These are phyloP conservation scores for Tritrichomonas foetus DNA, from an alignment of 208 protist genomes.

Conservation along the genomic window DNA sequence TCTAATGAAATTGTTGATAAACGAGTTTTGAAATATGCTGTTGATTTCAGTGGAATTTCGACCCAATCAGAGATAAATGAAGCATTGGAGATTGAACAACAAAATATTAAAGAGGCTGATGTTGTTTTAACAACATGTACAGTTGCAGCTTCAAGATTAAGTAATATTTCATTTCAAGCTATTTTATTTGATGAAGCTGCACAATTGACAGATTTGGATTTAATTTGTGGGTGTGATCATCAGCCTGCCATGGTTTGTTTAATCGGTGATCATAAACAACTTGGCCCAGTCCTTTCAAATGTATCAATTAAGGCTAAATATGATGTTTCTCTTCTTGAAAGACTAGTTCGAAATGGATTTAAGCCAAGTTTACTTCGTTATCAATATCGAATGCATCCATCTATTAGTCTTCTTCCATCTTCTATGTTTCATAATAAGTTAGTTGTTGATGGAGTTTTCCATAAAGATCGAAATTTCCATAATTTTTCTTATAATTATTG, in stretches of 20 bases:
- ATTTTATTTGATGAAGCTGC: constrained; percentile 94
- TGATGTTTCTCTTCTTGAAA: too few species aligned
- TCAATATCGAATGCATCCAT: constrained; percentile 53
- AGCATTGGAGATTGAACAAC: too few species aligned
- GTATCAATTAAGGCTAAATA: constrained; percentile 79
- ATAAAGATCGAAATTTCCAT: neutral
- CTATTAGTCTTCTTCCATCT: constrained; percentile 29
- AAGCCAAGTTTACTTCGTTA: constrained; percentile 59
- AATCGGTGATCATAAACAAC: constrained; percentile 87
- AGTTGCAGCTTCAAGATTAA: constrained; percentile 76
- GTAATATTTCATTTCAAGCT: constrained; percentile 65
- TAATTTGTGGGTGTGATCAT: constrained; percentile 79
- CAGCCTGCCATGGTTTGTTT: constrained; percentile 73
- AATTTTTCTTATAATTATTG: neutral
- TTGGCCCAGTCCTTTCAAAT: constrained; percentile 87
- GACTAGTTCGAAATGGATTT: constrained; percentile 75
- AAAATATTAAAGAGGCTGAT: constrained; percentile 64
- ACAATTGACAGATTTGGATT: constrained; percentile 81
- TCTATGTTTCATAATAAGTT: constrained; percentile 40
- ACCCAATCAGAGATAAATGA: too few species aligned
- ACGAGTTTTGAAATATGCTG: too few species aligned
- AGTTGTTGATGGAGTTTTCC: neutral
- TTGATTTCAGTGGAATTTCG: too few species aligned
- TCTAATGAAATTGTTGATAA: too few species aligned
- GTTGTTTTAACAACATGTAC: constrained; percentile 88